Conservation (phyloP, 2,329 filamentous ascomycete species). For the Fusarium sp. region DNA sequence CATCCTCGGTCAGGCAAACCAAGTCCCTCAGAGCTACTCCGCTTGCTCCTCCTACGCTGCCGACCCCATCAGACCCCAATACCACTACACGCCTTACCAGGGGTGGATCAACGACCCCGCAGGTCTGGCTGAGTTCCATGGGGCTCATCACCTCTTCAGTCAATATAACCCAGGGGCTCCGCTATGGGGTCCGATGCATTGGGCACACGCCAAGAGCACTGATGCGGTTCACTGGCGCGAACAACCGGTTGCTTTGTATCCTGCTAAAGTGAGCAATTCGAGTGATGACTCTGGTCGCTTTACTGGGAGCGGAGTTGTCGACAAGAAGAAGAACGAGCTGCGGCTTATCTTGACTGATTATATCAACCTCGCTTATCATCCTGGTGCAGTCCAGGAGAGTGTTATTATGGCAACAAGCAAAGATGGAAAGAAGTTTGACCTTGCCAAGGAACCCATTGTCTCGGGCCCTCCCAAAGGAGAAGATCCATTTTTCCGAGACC, state of each 20-base stretch:
- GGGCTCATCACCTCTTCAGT: slow-evolving; percentile 46
- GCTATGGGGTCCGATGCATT: too few relatives aligned
- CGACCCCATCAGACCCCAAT: slow-evolving; percentile 46
- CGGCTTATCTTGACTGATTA: neutral
- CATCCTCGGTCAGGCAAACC: too few relatives aligned
- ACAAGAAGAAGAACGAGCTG: too few relatives aligned
- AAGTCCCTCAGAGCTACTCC: slow-evolving; percentile 7
- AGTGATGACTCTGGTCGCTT: too few relatives aligned
- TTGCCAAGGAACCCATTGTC: slow-evolving; percentile 27
- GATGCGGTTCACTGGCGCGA: too few relatives aligned
- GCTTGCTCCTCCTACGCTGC: slow-evolving; percentile 41
- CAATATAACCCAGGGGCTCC: slow-evolving; percentile 43
- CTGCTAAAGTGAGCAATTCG: too few relatives aligned
- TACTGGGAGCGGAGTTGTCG: too few relatives aligned
- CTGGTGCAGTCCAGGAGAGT: slow-evolving; percentile 37
- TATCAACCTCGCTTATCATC: slow-evolving; percentile 41
- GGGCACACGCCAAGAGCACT: too few relatives aligned
- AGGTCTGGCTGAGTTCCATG: slow-evolving; percentile 41
- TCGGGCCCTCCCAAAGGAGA: too few relatives aligned
- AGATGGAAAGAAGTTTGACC: slow-evolving; percentile 39
- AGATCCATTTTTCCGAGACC: too few relatives aligned
- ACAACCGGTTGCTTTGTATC: too few relatives aligned
- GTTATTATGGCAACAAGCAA: slow-evolving; percentile 40
- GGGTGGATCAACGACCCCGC: slow-evolving; percentile 49
- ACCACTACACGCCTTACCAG: slow-evolving; percentile 46